Percentiles rank a stretch among this genome's conserved stretches.
Evolutionary conservation across 2,329 filamentous ascomycete genomes (phyloP).

Genomic region (Penicillium sp.): DNA sequence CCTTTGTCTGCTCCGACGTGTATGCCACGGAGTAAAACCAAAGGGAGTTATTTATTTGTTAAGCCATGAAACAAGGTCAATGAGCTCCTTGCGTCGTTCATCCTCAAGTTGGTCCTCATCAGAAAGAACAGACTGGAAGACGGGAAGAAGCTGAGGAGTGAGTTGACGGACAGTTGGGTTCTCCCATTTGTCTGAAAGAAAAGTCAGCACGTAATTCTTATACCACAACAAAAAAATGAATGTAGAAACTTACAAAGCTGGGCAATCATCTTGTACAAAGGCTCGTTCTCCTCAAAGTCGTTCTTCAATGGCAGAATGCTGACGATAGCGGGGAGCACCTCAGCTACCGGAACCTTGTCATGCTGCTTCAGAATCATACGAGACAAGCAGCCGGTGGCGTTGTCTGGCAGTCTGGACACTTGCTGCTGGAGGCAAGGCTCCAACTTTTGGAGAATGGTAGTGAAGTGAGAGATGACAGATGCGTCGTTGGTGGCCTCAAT

Average conservation of each 20-base stretch:
- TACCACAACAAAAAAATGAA: background rate
- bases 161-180: constrained; percentile 43
- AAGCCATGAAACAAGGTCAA: constrained; percentile 47
- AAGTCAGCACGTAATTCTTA: background rate
- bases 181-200: constrained; percentile 40
- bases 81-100: constrained; percentile 43
- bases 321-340: constrained; percentile 78
- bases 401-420: constrained; percentile 81
- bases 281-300: constrained; percentile 94
- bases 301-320: constrained; percentile 80
- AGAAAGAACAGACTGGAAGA: constrained; percentile 46
- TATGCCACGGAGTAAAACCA: background rate
- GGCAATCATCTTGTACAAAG: constrained; percentile 85
- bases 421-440: constrained; percentile 77
- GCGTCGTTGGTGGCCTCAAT: constrained; percentile 71
- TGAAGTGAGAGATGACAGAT: constrained; percentile 71
- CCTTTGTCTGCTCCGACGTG: background rate
- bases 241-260: constrained; percentile 64
- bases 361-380: constrained; percentile 89
- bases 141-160: constrained; percentile 44
- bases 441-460: constrained; percentile 75
- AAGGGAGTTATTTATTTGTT: constrained; percentile 27
- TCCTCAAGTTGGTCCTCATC: constrained; percentile 47
- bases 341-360: constrained; percentile 72
- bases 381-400: constrained; percentile 84